phyloP scores from a whole-genome alignment of 2,329 filamentous ascomycete species.

The Paraphaeosphaeria sporulosa region DNA sequence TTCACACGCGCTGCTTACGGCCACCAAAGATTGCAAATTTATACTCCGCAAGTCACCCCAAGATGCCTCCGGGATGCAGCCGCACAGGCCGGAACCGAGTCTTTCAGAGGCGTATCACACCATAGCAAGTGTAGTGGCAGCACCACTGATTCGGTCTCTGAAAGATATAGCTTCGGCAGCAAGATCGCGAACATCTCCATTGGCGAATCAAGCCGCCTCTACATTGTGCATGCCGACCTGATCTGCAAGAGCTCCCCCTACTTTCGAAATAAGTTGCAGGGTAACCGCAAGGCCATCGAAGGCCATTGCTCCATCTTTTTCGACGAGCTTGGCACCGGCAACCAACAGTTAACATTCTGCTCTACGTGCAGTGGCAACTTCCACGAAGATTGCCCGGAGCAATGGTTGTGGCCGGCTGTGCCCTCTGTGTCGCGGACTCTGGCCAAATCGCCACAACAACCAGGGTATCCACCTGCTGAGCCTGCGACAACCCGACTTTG shows the following conservation, averaged over 20 bases:
- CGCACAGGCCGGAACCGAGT: neutral
- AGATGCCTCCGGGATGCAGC: neutral
- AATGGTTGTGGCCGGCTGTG: constrained; percentile 15
- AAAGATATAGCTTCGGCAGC: neutral
- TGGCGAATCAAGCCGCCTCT: constrained; percentile 12
- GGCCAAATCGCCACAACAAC: neutral
- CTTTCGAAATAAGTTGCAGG: constrained; percentile 26
- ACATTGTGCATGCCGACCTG: constrained; percentile 31
- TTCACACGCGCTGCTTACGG: too few relatives aligned
- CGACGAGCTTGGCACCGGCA: constrained; percentile 4
- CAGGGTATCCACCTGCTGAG: neutral
- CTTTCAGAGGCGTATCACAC: too few relatives aligned
- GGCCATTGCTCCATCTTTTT: constrained; percentile 27
- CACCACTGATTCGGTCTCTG: neutral
- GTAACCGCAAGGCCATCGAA: constrained; percentile 19
- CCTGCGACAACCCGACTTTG: neutral
- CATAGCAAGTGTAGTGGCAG: neutral
- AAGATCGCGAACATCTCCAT: constrained; percentile 14
- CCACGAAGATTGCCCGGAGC: constrained; percentile 18
- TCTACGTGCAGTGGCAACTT: constrained; percentile 17
- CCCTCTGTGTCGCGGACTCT: constrained; percentile 23
- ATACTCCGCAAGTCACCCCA: neutral
- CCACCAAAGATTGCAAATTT: too few relatives aligned
- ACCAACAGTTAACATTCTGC: constrained; percentile 15
- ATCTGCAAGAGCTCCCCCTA: constrained; percentile 25